Base-by-base conservation (phyloP, 1,284 basidiomycete species). In the Ustilago trichophora region DNA sequence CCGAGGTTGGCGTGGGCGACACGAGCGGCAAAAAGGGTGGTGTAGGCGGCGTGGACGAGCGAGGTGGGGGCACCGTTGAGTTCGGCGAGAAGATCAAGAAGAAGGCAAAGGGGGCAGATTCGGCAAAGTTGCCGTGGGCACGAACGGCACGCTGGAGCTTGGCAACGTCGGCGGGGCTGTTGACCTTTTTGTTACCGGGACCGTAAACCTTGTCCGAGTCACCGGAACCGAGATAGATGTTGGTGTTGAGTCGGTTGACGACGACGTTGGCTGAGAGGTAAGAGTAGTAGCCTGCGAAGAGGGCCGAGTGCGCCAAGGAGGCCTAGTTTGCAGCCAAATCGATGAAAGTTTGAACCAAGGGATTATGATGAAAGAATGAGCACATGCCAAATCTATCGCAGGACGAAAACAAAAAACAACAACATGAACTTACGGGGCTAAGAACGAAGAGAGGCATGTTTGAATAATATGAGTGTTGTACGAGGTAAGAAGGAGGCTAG, bases 391-490 rank as follows among this genome's bases (percentile, higher is more conserved):
- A 13, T 29, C 13, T 29, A 8, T 29, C 27, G 27, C 13, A 29
- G 7, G 13, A 29, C 13, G 8, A 29, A 7, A 29, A 13, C 27
- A 29, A 8, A 29, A 13, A 29, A 29, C 6, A 19, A 16, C 15
- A 15, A 4, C 29, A 21, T 25, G 37, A 16, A 60, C 70, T 72
- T 54, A 72, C 67, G 34, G 69, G 69, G 57, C 70, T 73, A 46
- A 80, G 73, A 41, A 80, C 78, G 67, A 80, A 80, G 62, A 80
- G 77, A 73, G 78, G 78, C 78, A 80, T 80, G n/a, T n/a, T 12
- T 51, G 49, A 33, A 15, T 15, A 11, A 18, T 24, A 22, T 24
- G 27, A 18, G 31, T 42, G 26, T 22, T 38, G 19, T 15, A 24
- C 13, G 7, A 9, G n/a, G 37, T 18, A 25, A 25, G 36, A 13